These are phyloP conservation scores for Sarocladium oryzae DNA, from an alignment of 2,329 filamentous ascomycete species.

Conservation along the genomic window DNA sequence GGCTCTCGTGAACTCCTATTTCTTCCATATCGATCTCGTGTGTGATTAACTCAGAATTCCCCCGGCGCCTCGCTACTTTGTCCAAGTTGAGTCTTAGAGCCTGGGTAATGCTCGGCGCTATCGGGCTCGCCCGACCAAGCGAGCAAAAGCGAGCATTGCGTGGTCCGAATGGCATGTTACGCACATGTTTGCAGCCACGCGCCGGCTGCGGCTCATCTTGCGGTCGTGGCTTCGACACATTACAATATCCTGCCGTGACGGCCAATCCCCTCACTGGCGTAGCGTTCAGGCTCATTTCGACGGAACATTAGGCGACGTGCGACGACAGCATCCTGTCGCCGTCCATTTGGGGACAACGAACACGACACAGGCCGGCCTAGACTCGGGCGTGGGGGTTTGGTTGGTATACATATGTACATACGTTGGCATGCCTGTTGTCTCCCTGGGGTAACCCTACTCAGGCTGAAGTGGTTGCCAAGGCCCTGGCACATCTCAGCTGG, in stretches of 20 bases:
- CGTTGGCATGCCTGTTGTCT: neutral
- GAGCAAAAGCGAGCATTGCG: too few species aligned
- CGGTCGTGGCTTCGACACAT: neutral
- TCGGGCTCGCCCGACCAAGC: too few species aligned
- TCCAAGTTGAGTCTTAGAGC: too few species aligned
- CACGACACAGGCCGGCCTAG: neutral
- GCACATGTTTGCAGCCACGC: too few species aligned
- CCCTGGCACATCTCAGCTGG: neutral
- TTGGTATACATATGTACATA: neutral
- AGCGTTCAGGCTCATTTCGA: neutral
- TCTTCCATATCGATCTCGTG: too few species aligned
- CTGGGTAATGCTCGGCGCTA: too few species aligned
- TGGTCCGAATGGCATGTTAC: too few species aligned
- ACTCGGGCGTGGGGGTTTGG: neutral
- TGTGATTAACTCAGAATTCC: too few species aligned
- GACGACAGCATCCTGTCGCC: neutral
- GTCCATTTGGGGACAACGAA: neutral
- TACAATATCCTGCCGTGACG: neutral
- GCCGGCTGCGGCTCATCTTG: neutral
- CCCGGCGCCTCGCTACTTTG: too few species aligned
- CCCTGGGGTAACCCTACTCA: neutral
- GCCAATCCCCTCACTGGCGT: neutral
- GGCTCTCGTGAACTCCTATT: neutral
- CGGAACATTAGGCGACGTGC: neutral
- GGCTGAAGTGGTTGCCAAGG: constrained; percentile 1